These are phyloP conservation scores for Nematodospora anomalae DNA, from an alignment of 1,139 yeast species.

Conservation along the genomic window DNA sequence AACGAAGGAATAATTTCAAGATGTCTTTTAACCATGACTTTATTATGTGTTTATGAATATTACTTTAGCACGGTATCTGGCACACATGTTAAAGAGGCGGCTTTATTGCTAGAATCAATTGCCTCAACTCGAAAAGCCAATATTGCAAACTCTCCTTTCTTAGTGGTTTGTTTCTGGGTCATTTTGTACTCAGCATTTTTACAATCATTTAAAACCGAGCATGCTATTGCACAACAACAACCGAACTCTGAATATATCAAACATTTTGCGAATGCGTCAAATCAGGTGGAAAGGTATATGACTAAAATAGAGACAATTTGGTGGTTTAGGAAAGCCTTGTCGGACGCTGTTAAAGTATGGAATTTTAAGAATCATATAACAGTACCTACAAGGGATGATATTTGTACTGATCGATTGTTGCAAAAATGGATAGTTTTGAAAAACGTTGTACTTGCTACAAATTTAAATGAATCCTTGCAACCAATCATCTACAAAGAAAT, in stretches of 20 bases:
- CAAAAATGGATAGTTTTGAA: slow-evolving; percentile 32
- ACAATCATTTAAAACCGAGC: slow-evolving; percentile 16
- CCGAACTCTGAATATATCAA: too few relatives aligned
- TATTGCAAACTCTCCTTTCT: too few relatives aligned
- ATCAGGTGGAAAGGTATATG: too few relatives aligned
- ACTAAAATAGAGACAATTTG: slow-evolving; percentile 27
- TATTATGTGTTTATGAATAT: too few relatives aligned
- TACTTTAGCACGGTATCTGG: too few relatives aligned
- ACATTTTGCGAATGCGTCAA: too few relatives aligned
- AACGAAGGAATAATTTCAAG: too few relatives aligned
- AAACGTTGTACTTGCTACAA: slow-evolving; percentile 26
- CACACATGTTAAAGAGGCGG: too few relatives aligned
- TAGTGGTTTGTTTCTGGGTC: too few relatives aligned
- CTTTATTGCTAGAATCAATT: too few relatives aligned
- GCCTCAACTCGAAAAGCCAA: too few relatives aligned
- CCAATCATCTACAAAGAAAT: slow-evolving; percentile 34
- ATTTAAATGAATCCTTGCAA: slow-evolving; percentile 30
- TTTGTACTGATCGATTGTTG: slow-evolving; percentile 22
- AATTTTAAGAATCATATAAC: slow-evolving; percentile 29
- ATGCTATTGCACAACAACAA: not conserved
- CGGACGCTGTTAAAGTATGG: slow-evolving; percentile 29
- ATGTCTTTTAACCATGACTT: too few relatives aligned
- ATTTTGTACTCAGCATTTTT: not conserved
- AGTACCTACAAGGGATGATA: slow-evolving; percentile 29
- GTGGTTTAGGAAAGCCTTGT: slow-evolving; percentile 40